A percentile compares a stretch with the other conserved stretches of the same genome.
These are phyloP conservation scores for Aspergillus sp. DNA, from an alignment of 2,329 filamentous ascomycete species.

Conservation along the genomic window DNA sequence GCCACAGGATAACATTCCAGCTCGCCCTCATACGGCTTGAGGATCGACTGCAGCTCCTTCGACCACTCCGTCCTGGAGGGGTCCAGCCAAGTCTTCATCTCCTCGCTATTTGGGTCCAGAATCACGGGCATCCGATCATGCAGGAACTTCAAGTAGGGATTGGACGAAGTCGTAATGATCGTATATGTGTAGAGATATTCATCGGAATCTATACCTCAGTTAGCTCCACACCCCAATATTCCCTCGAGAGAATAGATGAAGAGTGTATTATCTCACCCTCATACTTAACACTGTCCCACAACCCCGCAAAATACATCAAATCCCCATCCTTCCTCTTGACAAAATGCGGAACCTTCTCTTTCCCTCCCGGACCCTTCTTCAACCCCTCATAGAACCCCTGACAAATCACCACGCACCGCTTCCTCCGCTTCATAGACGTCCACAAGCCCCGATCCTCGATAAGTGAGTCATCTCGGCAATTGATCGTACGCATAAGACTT, in stretches of 20 bases:
- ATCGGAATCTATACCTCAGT: constrained; percentile 52
- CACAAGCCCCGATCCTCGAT: constrained; percentile 79
- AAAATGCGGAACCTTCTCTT: constrained; percentile 83
- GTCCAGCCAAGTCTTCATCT: constrained; percentile 76
- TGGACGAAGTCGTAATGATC: constrained; percentile 88
- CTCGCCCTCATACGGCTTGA: constrained; percentile 78
- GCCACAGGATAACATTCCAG: constrained; percentile 84
- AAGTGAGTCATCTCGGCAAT: constrained; percentile 89
- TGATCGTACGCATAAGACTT: constrained; percentile 83
- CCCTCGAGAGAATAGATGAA: no score
- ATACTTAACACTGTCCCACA: constrained; percentile 87
- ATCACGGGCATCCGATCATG: constrained; percentile 97
- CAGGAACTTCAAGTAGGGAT: constrained; percentile 78
- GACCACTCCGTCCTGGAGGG: constrained; percentile 72
- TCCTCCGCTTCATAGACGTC: constrained; percentile 84
- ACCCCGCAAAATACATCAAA: constrained; percentile 83
- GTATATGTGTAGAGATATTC: constrained; percentile 85
- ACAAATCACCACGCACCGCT: constrained; percentile 83
- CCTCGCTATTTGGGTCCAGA: constrained; percentile 72
- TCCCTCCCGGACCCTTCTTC: constrained; percentile 69
- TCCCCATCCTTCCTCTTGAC: constrained; percentile 78
- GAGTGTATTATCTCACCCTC: constrained; percentile 64
- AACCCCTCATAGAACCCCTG: constrained; percentile 98
- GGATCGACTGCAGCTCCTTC: constrained; percentile 71
- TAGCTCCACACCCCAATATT: neutral